Evolutionary conservation across 768 basidiomycete genomes (phyloP), one percentile per base, ranked within the genome.

Genomic region (Leccinum sublutescens): DNA sequence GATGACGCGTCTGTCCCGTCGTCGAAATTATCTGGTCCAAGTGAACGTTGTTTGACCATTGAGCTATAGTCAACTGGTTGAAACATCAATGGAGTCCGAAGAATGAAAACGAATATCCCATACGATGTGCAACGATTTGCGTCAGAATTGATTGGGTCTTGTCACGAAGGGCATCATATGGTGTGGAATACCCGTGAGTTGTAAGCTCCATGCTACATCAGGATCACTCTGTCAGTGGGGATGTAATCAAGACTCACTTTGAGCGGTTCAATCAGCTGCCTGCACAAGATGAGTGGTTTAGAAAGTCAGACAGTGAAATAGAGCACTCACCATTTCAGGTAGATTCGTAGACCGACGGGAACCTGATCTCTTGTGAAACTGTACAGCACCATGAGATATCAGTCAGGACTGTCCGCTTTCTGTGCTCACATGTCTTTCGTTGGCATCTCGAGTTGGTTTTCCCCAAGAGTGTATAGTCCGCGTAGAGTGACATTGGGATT

Each of bases 291-390:
- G 12, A 55, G 33, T 31, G 27, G 31, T 21, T 49, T 21, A 17
- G 38, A 19, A 21, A 45, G 6, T 38, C 21, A 23, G 34, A n/a
- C 50, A 61, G 10, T 1, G 23, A 57, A 48, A 54, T 9, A 43
- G 10, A 45, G 5, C 78, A 80, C 62, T 60, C 45, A 63, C 88
- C 89, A 93, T 71, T 93, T 91, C 52, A 93, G 78, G 69, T 92
- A 93, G 61, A 93, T 87, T 5, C 87, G 91, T 70, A 93, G 75
- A 74, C 86, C 84, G 60, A 92, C 91, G 27, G 91, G 91, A 9
- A 92, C 91, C 75, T 93, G 91, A 64, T 92, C 91, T 43, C 89
- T 85, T 3, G 92, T 92, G 73, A 89, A 93, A 64, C 89, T 89
- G 61, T 11, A 34, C 17, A 12, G 15, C 48, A 52, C 51, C 8